phyloP scores from a whole-genome alignment of 352 stramenopile species.

The Phytophthora pini region DNA sequence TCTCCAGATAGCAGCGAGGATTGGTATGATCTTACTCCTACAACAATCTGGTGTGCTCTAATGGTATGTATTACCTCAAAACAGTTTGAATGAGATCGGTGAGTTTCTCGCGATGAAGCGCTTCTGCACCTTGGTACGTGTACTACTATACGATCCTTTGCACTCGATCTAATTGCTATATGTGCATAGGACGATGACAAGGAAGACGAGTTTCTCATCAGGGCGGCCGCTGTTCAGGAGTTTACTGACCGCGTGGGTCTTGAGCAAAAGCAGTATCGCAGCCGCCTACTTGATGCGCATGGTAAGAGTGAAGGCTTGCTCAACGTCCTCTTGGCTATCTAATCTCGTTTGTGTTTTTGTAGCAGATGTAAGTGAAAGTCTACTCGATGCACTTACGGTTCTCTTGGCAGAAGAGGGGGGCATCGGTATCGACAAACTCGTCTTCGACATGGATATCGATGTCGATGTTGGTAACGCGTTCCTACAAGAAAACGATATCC shows the following conservation, averaged over 20 bases:
- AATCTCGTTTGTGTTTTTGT: slow-evolving; percentile 14
- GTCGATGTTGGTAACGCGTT: slow-evolving; percentile 29
- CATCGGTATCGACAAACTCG: slow-evolving; percentile 51
- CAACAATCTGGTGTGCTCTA: background rate
- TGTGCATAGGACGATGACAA: slow-evolving; percentile 35
- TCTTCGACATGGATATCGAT: slow-evolving; percentile 38
- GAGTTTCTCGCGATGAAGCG: slow-evolving; percentile 31
- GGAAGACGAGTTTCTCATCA: slow-evolving; percentile 38
- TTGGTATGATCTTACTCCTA: slow-evolving; percentile 24
- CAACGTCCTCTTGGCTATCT: slow-evolving; percentile 5
- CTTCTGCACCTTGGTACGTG: slow-evolving; percentile 30
- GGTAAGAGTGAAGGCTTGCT: slow-evolving; percentile 22
- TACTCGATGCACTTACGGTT: slow-evolving; percentile 52
- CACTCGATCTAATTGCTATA: background rate
- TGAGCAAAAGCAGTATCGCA: slow-evolving; percentile 36
- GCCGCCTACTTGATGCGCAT: slow-evolving; percentile 44
- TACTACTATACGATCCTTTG: background rate
- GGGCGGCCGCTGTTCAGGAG: slow-evolving; percentile 26
- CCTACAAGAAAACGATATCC: slow-evolving; percentile 26
- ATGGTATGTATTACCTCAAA: background rate
- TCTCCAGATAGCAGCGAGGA: slow-evolving; percentile 25
- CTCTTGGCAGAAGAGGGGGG: slow-evolving; percentile 50
- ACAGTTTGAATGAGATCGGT: slow-evolving; percentile 18
- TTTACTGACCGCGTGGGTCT: slow-evolving; percentile 29
- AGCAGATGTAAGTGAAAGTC: slow-evolving; percentile 50